Evolutionary conservation across 108 stramenopile species (phyloP), one percentile per base, ranked within the genome.

Genomic region (Stephanodiscus minutulus): DNA sequence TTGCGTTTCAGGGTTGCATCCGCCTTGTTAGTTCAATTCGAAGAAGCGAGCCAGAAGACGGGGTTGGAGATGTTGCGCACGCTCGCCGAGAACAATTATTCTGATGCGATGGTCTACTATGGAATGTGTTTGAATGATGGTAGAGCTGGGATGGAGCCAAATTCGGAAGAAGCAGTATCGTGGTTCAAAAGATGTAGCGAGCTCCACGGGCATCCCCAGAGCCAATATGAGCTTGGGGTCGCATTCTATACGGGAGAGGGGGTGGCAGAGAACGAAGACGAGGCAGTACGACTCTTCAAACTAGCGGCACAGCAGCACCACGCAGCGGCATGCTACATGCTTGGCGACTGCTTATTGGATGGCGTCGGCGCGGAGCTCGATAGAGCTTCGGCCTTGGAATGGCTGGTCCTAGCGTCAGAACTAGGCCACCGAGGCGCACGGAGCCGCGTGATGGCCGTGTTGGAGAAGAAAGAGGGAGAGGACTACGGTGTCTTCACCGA

Each of bases 261-360:
- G 5, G 76, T 74, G 11, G 63, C 66, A 1, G 81, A 76, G 18
- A 80, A 87, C 64, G 79, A 87, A 27, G 76, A 78, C 21, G 70
- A 66, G 27, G 88, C 86, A 15, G 75, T 83, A 0, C 20, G 64
- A 3, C 74, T 65, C 21, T 89, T 87, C 62, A 28, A 47, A 18
- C 36, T 56, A 24, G 86, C 86, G 21, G 84, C 88, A 27, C 56
- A 73, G 44, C 35, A 72, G 20, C 74, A 83, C 43, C 88, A 89
- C 73, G 65, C 83, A n/a, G 83, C 70, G 25, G 88, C 88, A 48
- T 73, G 80, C 21, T 89, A 86, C 44, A 87, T 89, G 86, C 63
- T 87, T 1, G 88, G 86, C 2, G 88, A 89, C 48, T 86, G 84
- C 46, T 66, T 86, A 0, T 47, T 87, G 36, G 86, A 89, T 57